These are phyloP conservation scores for Anthoceros angustus DNA, from an alignment of 225 moss, liverwort and hornwort genomes.

Conservation along the genomic window DNA sequence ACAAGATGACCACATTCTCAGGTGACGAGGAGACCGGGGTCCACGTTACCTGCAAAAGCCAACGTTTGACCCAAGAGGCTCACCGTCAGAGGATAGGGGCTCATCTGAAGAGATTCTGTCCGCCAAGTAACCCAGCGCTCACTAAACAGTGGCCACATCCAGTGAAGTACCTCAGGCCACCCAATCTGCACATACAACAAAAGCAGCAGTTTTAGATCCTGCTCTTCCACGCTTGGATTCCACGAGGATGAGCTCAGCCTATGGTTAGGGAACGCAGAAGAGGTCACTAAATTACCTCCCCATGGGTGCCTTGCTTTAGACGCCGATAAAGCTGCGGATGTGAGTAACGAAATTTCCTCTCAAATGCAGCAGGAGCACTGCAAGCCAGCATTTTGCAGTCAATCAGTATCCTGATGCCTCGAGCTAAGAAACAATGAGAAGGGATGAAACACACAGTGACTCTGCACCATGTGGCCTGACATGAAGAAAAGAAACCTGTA, in stretches of 20 bases:
- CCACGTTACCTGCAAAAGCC: background rate
- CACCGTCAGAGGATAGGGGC: slow-evolving; percentile 64
- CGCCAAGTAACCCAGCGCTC: slow-evolving; percentile 81
- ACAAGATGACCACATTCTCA: background rate
- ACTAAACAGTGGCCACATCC: slow-evolving; percentile 98
- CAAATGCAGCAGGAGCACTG: slow-evolving; percentile 75
- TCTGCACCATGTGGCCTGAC: background rate
- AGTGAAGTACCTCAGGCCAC: slow-evolving; percentile 82
- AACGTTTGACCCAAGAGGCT: background rate
- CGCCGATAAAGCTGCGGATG: slow-evolving; percentile 59
- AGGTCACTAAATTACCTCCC: slow-evolving; percentile 26
- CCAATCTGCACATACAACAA: slow-evolving; percentile 26
- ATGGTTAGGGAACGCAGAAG: background rate
- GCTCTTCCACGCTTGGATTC: no score
- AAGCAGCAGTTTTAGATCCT: background rate
- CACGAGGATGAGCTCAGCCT: background rate
- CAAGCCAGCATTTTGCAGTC: background rate
- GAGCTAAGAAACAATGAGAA: background rate
- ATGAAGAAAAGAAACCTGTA: slow-evolving; percentile 22
- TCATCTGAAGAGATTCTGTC: slow-evolving; percentile 41
- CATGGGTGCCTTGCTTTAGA: slow-evolving; percentile 39
- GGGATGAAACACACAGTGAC: background rate
- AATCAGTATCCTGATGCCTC: background rate
- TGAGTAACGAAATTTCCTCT: slow-evolving; percentile 31
- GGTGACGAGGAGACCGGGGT: background rate